Base-by-base conservation (phyloP, 371 early-diverging fungal species). In the Mortierella sp. region DNA sequence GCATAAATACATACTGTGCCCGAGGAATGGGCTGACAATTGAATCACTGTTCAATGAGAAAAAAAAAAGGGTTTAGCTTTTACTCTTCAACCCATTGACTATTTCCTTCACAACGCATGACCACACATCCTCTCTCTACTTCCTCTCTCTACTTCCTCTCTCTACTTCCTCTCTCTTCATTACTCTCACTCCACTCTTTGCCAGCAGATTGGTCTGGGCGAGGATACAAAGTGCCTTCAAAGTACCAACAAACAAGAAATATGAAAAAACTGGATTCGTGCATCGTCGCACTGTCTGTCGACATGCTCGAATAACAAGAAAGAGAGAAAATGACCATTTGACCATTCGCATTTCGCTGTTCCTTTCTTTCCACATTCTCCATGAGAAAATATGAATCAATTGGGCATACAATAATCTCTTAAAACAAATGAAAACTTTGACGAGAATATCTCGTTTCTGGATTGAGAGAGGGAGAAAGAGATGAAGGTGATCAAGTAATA, bases 331-430 rank as follows among this genome's bases (percentile, higher is more conserved):
- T 1, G 16, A 38, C 42, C 68, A 65, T 21, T 65, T 65, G 38
- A 38, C 65, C 65, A 31, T 65, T 65, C 8, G 68, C 21, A 21
- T 34, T 8, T 31, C 24, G 11, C 3, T 24, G n/a, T 3, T 26
- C 26, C 14, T 65, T 9, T 65, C 38, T 7, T 21, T 21, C 68
- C 38, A 24, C 24, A 38, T 21, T 10, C 68, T 65, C 68, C 68
- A 65, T 65, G 68, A 65, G 38, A 65, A 65, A 65, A 65, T 65
- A 42, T 38, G 38, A 65, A 65, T 65, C 38, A 65, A 65, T 65
- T 5, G n/a, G 21, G 9, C 16, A 38, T 38, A 65, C 6, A 65
- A 9, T 65, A 65, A 19, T 19, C 3, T 10, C 34, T 65, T 9
- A 24, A 6, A 65, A 63, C 4, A 16, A n/a, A 60, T 38, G 10